These are phyloP conservation scores for Stenocarpella maydis DNA, from an alignment of 2,329 filamentous ascomycete species.

Conservation along the genomic window DNA sequence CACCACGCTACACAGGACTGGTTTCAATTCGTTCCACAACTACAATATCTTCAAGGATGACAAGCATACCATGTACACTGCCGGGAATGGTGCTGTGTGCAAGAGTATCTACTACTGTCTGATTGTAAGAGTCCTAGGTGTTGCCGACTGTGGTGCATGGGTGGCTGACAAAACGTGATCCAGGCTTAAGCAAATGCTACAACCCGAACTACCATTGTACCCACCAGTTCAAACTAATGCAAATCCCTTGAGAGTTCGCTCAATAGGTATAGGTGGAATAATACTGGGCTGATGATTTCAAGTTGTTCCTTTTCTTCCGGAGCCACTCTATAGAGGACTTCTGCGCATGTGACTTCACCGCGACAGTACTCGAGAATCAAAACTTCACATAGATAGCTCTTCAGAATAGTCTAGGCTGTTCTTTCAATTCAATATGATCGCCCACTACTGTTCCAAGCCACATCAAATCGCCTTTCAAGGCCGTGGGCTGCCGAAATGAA, in stretches of 20 bases:
- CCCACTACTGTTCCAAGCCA: background rate
- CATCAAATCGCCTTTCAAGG: background rate
- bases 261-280: background rate
- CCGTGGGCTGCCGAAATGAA: background rate
- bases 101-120: slow-evolving; percentile 9
- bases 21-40: background rate
- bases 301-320: background rate
- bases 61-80: background rate
- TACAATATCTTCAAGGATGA: slow-evolving; percentile 6
- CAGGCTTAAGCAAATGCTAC: background rate
- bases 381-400: background rate
- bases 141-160: too few relatives aligned
- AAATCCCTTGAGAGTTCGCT: background rate
- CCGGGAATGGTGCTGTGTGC: slow-evolving; percentile 41
- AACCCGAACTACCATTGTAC: background rate
- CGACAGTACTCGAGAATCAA: background rate
- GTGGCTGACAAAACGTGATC: background rate
- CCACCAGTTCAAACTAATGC: background rate
- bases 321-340: background rate
- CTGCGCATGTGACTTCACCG: background rate
- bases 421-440: background rate
- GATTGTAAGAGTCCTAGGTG: background rate
- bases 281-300: background rate
- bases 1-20: background rate
- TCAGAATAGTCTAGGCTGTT: background rate